Conservation (phyloP, 208 protist genomes). For the Trypanosoma congolense region DNA sequence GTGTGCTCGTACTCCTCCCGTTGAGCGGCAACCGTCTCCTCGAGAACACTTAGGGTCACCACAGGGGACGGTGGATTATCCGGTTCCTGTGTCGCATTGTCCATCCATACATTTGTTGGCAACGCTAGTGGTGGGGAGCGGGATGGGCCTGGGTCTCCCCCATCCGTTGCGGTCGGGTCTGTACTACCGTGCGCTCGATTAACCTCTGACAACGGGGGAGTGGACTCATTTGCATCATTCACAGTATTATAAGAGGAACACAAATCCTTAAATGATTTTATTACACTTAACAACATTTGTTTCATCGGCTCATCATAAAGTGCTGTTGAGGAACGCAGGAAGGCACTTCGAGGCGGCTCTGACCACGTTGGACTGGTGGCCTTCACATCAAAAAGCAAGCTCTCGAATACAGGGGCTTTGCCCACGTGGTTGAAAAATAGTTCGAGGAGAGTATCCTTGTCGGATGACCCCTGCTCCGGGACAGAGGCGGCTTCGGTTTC, state of each 20-base stretch:
- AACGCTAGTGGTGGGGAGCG: no score
- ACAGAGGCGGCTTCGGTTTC: neutral
- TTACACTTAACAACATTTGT: conserved; percentile 12
- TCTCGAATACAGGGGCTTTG: conserved; percentile 48
- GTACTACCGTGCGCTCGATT: no score
- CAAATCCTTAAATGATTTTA: conserved; percentile 23
- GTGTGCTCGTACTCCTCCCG: conserved; percentile 15
- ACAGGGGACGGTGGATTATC: neutral
- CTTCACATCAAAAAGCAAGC: conserved; percentile 65
- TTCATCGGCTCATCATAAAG: conserved; percentile 55
- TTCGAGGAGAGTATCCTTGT: conserved; percentile 25
- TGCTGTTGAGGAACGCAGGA: conserved; percentile 30
- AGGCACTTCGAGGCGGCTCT: conserved; percentile 46
- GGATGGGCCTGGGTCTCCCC: no score
- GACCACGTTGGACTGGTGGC: conserved; percentile 52
- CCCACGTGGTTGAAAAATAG: conserved; percentile 56
- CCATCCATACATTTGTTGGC: no score
- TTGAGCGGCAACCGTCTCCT: neutral
- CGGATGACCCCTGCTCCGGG: neutral
- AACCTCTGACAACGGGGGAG: no score
- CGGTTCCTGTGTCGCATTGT: no score
- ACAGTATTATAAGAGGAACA: conserved; percentile 5
- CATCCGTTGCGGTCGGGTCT: no score
- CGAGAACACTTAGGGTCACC: neutral
- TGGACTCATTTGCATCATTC: no score